Evolutionary conservation across 305 asterid genomes (phyloP), one percentile per base, ranked within the genome.

Genomic region (Coffea humblotiana): DNA sequence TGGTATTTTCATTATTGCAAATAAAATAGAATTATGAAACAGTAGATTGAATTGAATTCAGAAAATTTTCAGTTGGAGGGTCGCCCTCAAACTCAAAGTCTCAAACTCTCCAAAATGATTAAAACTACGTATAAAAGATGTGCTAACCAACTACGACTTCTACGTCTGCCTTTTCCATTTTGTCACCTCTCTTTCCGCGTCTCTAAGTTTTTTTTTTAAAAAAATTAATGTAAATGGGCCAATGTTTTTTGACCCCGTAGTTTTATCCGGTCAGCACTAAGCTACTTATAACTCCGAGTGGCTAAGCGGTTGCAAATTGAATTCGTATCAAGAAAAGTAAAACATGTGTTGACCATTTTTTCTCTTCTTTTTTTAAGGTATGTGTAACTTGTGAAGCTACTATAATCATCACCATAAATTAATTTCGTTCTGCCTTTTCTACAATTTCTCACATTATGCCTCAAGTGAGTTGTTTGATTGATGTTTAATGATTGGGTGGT

Each of bases 11-110:
- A 76, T 61, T 45, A 63, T 76, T 45, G 54, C 21, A 61, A 45
- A 12, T 76, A 63, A 76, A n/a, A 63, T 43, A 60, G 11, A 52
- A 45, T 16, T 15, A 58, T 75, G 78, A 40, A 40, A 45, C 25
- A 61, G 43, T 63, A 49, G 10, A 32, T 77, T 65, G 73, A 77
- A 67, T 54, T 32, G 56, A 69, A 54, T 32, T 66, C 19, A 14
- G 54, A 71, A 76, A 29, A 29, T 29, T 63, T 75, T 81, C 77
- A 14, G 81, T 81, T 81, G 81, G 75, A 81, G 27, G 40, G 84
- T 76, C 84, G 49, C 76, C 47, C 21, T 64, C 72, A 64, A 76
- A 19, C 11, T 69, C 69, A 1, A 29, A 29, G 32, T 29, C 13
- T 64, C 72, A 64, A 76, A 19, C 11, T 69, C 69, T 54, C 51